Base-by-base conservation (phyloP, 306 rosid species). In the Prunus dulcis region DNA sequence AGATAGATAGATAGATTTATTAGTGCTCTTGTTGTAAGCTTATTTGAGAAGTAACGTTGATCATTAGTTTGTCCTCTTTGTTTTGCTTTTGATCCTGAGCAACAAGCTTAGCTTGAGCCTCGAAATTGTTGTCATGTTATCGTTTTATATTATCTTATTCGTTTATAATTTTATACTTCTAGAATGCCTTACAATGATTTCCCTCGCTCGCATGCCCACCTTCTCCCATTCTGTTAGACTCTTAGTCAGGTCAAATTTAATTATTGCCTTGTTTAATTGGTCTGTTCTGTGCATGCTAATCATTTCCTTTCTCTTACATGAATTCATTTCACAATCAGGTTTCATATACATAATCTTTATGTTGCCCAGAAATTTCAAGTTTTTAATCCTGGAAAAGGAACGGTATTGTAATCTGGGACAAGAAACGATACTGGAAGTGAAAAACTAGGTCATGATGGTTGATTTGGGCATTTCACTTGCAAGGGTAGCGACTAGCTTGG, bases 391-490 rank as follows among this genome's bases (percentile, higher is more conserved):
- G 47, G 64, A 63, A 45, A 53, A 68, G 57, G n/a, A 69, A 17
- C n/a, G 55, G 38, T 46, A 77, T 65, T 64, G 65, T 56, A 56
- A 56, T 56, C 27, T 19, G 61, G 61, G 61, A 56, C 27, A 56
- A 60, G 34, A 30, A 23, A 60, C 12, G 66, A 25, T 41, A 77
- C 62, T 64, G 71, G 43, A 61, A 25, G 49, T 70, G 46, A 43
- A 61, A 30, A 43, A 13, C 70, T 78, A 72, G 67, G 79, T 77
- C 72, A 25, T 74, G 81, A 76, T 84, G 89, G 80, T 82, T 63
- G 82, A 85, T 72, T 67, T 88, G 79, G 84, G 78, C 50, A 72
- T 76, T 73, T 69, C 85, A 71, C 32, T 90, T 85, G 63, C 81
- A 72, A 81, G 87, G 79, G 55, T 82, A 34, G 22, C 88, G 61